Conservation (phyloP, 257 asterid species). For the Prunella vulgaris region DNA sequence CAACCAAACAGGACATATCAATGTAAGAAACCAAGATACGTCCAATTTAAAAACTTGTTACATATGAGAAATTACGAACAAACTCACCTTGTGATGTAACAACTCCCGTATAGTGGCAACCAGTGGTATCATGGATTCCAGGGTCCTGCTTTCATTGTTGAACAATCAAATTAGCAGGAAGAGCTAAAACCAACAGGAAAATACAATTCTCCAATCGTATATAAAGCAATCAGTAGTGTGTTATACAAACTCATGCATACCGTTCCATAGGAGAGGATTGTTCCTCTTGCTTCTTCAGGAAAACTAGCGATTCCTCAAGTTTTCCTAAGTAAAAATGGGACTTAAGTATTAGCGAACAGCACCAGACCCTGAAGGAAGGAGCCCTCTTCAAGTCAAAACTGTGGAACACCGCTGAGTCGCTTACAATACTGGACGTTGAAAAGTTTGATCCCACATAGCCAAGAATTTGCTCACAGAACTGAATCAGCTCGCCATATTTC, state of each 20-base stretch:
- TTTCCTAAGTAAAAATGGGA: conserved; percentile 75
- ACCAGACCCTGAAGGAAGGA: conserved; percentile 61
- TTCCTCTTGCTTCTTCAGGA: conserved; percentile 77
- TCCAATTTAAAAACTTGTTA: neutral
- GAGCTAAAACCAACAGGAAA: conserved; percentile 18
- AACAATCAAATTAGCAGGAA: conserved; percentile 25
- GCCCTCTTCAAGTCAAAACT: conserved; percentile 42
- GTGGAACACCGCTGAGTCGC: conserved; percentile 31
- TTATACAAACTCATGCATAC: conserved; percentile 30
- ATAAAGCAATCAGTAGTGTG: neutral
- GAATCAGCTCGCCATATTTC: conserved; percentile 79
- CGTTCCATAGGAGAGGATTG: conserved; percentile 34
- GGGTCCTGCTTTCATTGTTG: conserved; percentile 41
- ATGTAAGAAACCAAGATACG: neutral
- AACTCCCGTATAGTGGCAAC: conserved; percentile 65
- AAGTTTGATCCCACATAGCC: conserved; percentile 42
- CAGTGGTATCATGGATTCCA: conserved; percentile 65
- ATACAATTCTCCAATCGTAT: conserved; percentile 1
- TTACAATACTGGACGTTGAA: conserved; percentile 26
- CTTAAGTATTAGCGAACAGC: conserved; percentile 58
- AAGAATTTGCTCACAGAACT: conserved; percentile 62
- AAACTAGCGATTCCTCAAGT: conserved; percentile 73
- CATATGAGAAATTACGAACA: conserved; percentile 18
- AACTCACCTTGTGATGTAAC: conserved; percentile 71
- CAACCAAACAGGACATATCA: neutral